Evolutionary conservation across 2,329 filamentous ascomycete genomes (phyloP), one percentile per base, ranked within the genome.

Genomic region (Verticillium nubilum): DNA sequence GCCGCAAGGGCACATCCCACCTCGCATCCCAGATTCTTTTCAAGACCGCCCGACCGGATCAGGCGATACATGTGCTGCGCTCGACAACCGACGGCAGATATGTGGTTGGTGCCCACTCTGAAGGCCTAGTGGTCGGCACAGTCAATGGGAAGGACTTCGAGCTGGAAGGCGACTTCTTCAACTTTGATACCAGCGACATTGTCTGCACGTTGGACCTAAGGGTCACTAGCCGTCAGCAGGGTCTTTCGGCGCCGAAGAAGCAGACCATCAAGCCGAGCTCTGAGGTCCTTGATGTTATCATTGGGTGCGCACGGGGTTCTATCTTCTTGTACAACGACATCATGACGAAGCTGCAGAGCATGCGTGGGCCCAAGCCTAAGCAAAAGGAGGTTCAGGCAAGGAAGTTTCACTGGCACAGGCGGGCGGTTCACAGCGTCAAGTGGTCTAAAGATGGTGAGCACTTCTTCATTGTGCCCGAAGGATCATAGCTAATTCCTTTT

Each of bases 381-480:
- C 76, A 78, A 65, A 73, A 84, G 47, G 79, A 83, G 23, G 70
- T 85, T 26, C 79, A 81, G 61, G 81, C 80, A 33, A 86, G 88
- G 59, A 89, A 88, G 63, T 80, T 93, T 58, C 95, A 98, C 72
- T 99, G 95, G 95, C 95, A 99, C 73, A 85, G 92, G 67, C 87
- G 88, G 66, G 85, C 88, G 55, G 92, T 97, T 9, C 88, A 90
- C 67, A 84, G 91, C 10, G 81, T 97, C 60, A 96, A 95, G 73
- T 98, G 93, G 90, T 97, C 95, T 15, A 81, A 81, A 65, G 95
- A 99, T 80, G 93, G 94, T 91, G 82, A 70, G 50, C 3, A 12
- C 4, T 15, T 28, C 9, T 50, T 15, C 7, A 47, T 10, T 31
- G 17, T 19, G 9, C 9, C 12, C n/a, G n/a, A 12, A 23, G 9